A percentile compares a stretch with the other conserved stretches of the same genome.
These are phyloP conservation scores for Debaryomyces tyrocola DNA, from an alignment of 805 yeast species.

Conservation along the genomic window DNA sequence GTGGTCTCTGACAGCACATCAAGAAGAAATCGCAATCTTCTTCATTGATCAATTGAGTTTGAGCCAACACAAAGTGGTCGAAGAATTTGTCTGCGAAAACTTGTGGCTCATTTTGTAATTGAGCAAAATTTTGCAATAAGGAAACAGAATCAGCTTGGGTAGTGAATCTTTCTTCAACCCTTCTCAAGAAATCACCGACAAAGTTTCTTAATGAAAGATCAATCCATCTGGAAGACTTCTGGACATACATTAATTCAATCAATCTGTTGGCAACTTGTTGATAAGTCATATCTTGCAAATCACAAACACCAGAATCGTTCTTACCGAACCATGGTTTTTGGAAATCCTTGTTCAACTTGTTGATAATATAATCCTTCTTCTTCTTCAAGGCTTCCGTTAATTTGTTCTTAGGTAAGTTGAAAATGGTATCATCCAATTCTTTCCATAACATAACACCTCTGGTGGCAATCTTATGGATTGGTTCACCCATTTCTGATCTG, in stretches of 20 bases:
- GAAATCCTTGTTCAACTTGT: slow-evolving; percentile 86
- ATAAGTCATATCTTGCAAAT: slow-evolving; percentile 93
- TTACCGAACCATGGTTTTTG: slow-evolving; percentile 98
- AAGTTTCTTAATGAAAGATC: slow-evolving; percentile 84
- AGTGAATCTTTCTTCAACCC: slow-evolving; percentile 96
- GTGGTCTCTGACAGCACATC: slow-evolving; percentile 75
- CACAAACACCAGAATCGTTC: slow-evolving; percentile 77
- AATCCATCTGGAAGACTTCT: slow-evolving; percentile 81
- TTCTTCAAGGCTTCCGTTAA: slow-evolving; percentile 75
- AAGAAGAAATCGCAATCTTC: slow-evolving; percentile 95
- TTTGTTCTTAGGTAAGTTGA: slow-evolving; percentile 86
- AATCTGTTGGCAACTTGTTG: slow-evolving; percentile 84
- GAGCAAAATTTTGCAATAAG: slow-evolving; percentile 69
- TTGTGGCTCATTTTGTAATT: slow-evolving; percentile 64
- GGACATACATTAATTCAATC: slow-evolving; percentile 84
- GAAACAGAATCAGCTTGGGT: slow-evolving; percentile 53
- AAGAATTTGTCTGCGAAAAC: slow-evolving; percentile 59
- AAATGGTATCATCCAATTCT: slow-evolving; percentile 92
- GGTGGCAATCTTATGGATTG: slow-evolving; percentile 97
- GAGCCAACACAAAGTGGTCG: slow-evolving; percentile 69
- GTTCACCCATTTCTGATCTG: slow-evolving; percentile 99
- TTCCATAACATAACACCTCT: slow-evolving; percentile 98
- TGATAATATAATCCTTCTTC: slow-evolving; percentile 84
- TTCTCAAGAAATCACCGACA: slow-evolving; percentile 81
- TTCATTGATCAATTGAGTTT: slow-evolving; percentile 82